Evolutionary conservation across 1,284 basidiomycete genomes (phyloP).

Genomic region (Sanghuangporus baumii): DNA sequence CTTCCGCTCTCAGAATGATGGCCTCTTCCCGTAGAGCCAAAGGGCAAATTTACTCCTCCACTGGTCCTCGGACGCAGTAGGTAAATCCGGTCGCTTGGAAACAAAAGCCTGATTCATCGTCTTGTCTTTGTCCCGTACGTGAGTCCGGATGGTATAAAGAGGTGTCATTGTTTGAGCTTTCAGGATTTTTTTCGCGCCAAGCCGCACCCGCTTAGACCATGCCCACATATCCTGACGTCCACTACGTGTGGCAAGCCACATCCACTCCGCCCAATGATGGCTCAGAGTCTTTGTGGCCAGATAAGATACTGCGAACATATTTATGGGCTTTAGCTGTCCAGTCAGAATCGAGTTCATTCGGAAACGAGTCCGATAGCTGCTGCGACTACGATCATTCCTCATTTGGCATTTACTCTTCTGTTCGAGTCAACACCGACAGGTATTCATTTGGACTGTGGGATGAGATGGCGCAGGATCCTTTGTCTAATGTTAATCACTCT

Average conservation of each 20-base stretch:
- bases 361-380: neutral
- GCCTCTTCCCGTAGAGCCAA: neutral
- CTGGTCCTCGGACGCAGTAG: too few species aligned
- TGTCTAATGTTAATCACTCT: neutral
- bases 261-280: neutral
- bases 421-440: neutral
- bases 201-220: neutral
- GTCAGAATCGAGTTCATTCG: conserved; percentile 1
- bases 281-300: conserved; percentile 1
- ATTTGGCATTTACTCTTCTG: neutral
- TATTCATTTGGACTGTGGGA: neutral
- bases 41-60: too few species aligned
- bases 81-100: too few species aligned
- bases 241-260: neutral
- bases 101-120: too few species aligned
- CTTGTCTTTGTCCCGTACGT: too few species aligned
- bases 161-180: too few species aligned
- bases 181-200: neutral
- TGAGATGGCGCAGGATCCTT: conserved; percentile 1
- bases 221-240: neutral
- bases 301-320: conserved; percentile 10
- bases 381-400: neutral
- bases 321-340: conserved; percentile 12
- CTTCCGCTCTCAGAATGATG: neutral
- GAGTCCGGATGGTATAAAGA: too few species aligned